Evolutionary conservation across 768 basidiomycete genomes (phyloP).

Genomic region (Trametes cinnabarina): DNA sequence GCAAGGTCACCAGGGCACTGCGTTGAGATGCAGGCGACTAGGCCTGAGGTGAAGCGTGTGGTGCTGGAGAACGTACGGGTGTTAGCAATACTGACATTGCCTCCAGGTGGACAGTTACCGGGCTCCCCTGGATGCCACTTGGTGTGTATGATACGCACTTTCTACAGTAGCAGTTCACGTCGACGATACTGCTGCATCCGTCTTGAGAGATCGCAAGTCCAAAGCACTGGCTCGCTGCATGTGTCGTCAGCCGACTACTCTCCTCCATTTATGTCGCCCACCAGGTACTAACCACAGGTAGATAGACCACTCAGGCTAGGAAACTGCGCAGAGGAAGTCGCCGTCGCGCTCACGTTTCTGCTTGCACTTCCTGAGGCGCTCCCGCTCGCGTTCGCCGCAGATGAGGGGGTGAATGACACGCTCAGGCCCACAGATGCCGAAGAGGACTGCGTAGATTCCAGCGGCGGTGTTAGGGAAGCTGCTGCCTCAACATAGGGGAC

Average conservation of each 20-base stretch:
- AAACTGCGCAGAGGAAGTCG: constrained; percentile 21
- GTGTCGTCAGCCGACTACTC: background rate
- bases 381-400: background rate
- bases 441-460: background rate
- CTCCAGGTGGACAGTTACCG: no score
- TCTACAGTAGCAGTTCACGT: constrained; percentile 51
- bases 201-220: constrained; percentile 36
- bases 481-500: background rate
- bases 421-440: background rate
- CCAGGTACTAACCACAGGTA: constrained; percentile 18
- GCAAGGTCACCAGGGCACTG: constrained; percentile 39
- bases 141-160: constrained; percentile 19
- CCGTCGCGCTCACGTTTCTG: constrained; percentile 1
- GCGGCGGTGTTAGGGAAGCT: constrained; percentile 4
- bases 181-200: constrained; percentile 44
- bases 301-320: constrained; percentile 22
- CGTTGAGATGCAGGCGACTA: constrained; percentile 39
- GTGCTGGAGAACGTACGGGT: background rate
- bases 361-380: background rate
- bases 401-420: background rate
- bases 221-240: constrained; percentile 46
- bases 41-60: constrained; percentile 35
- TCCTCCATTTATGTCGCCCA: background rate
- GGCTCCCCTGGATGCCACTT: no score
- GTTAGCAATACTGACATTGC: background rate